Conservation (phyloP, 2,329 filamentous ascomycete genomes). For the Penicillium decumbens region DNA sequence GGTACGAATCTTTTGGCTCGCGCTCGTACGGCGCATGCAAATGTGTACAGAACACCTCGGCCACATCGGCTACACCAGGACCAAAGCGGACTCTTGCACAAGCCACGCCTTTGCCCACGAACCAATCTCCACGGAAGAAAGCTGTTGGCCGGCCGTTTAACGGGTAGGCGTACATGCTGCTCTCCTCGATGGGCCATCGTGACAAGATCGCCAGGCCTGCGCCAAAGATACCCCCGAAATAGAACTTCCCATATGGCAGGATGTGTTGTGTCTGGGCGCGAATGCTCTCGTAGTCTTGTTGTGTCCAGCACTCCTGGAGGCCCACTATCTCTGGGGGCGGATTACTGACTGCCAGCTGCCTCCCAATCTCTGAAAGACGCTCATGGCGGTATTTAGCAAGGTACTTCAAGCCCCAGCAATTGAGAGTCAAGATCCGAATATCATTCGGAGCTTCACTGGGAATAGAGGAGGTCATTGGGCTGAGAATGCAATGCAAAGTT, state of each 20-base stretch:
- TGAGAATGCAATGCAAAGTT: neutral
- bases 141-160: conserved; percentile 89
- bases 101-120: conserved; percentile 89
- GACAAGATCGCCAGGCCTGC: conserved; percentile 84
- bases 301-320: conserved; percentile 93
- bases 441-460: conserved; percentile 46
- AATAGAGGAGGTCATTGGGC: conserved; percentile 16
- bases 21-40: conserved; percentile 82
- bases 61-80: conserved; percentile 57
- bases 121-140: conserved; percentile 95
- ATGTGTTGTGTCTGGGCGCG: conserved; percentile 66
- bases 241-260: conserved; percentile 89
- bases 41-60: conserved; percentile 92
- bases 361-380: conserved; percentile 78
- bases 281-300: conserved; percentile 75
- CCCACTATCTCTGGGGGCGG: conserved; percentile 78
- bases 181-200: conserved; percentile 87
- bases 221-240: conserved; percentile 82
- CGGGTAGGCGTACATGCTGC: conserved; percentile 79
- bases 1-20: conserved; percentile 75
- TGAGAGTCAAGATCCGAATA: conserved; percentile 79
- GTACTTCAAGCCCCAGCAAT: conserved; percentile 95
- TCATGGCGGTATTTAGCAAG: conserved; percentile 72
- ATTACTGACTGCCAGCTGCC: conserved; percentile 63
- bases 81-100: conserved; percentile 74